Base-by-base conservation (phyloP, 1,284 basidiomycete genomes). In the Golubevia sp. region DNA sequence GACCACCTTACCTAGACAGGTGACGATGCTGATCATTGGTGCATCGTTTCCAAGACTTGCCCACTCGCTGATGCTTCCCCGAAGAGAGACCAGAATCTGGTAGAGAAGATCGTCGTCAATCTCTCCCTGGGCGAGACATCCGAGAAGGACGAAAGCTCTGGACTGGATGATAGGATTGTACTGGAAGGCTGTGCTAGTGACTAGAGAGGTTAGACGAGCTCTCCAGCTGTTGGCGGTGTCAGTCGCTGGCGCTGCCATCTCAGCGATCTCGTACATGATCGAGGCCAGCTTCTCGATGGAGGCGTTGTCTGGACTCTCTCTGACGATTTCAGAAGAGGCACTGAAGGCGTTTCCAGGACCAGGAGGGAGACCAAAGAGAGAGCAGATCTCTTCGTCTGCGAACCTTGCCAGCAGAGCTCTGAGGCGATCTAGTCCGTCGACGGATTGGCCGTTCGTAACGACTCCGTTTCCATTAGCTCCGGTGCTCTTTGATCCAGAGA, bases 151-250 rank as follows among this genome's bases (percentile, higher is more conserved):
- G 82, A 97, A 96, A 0, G 93, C 92, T 20, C 93, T 90, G 52
- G 92, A 90, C 83, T 97, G 94, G 25, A 95, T 89, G 20, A 92
- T 90, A 0, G 93, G 92, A 13, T 93, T 94, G 63, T 92, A 89
- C 82, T 97, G 94, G 87, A 97, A 97, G 21, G 94, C 93, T 0
- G 91, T 93, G 1, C 93, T 90, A 0, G 92, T 92, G n/a, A 94
- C 89, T 59, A 97, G 85, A 60, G 93, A 91, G 89, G 94, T 93
- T 92, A 94, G 94, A 49, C 94, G 88, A 25, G 94, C 92, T 63
- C 92, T 88, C 94, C 95, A 97, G 15, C 92, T 89, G 78, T 97
- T 97, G 49, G 92, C 86, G 8, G 94, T 86, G 58, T 93, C 94
- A 2, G 62, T 62, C 54, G 62, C 71, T 3, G 77, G 77, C 3